These are phyloP conservation scores for Miscanthus lutarioriparius DNA, from an alignment of 176 grass and related monocot genomes.

Conservation along the genomic window DNA sequence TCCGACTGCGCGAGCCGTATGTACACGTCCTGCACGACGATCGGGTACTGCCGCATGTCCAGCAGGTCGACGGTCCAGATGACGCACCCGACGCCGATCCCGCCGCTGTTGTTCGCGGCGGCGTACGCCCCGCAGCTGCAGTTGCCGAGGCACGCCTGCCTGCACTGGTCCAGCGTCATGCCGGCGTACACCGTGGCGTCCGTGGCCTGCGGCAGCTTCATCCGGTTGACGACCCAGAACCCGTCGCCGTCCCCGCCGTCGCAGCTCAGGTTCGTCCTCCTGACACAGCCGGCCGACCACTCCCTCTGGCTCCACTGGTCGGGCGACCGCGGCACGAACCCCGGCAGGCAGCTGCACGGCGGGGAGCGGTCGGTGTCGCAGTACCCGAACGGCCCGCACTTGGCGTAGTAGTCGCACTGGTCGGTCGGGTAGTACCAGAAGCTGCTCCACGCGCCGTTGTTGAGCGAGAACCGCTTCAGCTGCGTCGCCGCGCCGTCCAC, in stretches of 20 bases:
- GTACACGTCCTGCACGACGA: constrained; percentile 43
- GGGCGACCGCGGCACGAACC: constrained; percentile 43
- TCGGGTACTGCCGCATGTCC: constrained; percentile 43
- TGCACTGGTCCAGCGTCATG: constrained; percentile 46
- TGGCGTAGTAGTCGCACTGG: constrained; percentile 46
- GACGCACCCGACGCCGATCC: constrained; percentile 32
- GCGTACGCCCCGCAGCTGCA: constrained; percentile 59
- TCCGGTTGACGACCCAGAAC: constrained; percentile 36
- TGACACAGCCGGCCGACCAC: constrained; percentile 39
- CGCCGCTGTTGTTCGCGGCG: constrained; percentile 38
- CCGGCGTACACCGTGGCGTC: constrained; percentile 43
- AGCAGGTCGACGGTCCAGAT: constrained; percentile 53
- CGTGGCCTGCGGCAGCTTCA: constrained; percentile 57
- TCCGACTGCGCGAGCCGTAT: constrained; percentile 54
- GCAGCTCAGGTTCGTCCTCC: constrained; percentile 46
- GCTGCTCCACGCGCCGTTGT: constrained; percentile 13
- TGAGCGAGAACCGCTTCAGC: constrained; percentile 33
- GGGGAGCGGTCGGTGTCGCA: constrained; percentile 28
- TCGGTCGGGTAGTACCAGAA: constrained; percentile 60
- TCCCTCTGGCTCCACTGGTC: constrained; percentile 35
- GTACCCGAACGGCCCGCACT: constrained; percentile 51
- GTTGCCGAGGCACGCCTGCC: constrained; percentile 36
- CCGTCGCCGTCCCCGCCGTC: constrained; percentile 35
- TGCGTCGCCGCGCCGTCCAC: not conserved
- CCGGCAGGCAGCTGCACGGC: constrained; percentile 49